A percentile compares a stretch with the other conserved stretches of the same genome.
phyloP scores from a whole-genome alignment of 345 rosid genomes.

The Angophora floribunda region DNA sequence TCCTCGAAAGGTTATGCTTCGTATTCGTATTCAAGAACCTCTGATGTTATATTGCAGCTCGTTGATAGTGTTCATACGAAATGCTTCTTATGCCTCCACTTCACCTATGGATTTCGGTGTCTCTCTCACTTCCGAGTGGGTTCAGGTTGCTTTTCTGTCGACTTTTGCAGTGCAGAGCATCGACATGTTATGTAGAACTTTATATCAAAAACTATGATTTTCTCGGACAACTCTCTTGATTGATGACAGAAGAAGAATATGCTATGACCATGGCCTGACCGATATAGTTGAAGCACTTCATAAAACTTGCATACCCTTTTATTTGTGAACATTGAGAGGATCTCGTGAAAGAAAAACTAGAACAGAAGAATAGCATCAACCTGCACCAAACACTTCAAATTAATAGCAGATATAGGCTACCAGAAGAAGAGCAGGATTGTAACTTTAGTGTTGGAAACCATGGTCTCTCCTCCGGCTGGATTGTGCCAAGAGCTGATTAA shows the following conservation, averaged over 20 bases:
- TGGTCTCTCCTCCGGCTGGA: background rate
- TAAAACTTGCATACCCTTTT: background rate
- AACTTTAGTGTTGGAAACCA: background rate
- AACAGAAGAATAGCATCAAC: background rate
- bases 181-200: background rate
- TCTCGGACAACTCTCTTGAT: background rate
- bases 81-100: background rate
- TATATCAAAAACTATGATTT: background rate
- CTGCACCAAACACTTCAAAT: background rate
- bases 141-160: background rate
- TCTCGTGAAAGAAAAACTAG: background rate
- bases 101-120: background rate
- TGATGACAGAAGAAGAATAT: background rate
- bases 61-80: background rate
- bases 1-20: background rate
- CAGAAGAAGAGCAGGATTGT: background rate
- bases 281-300: background rate
- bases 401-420: background rate
- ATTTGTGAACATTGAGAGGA: background rate
- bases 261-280: background rate
- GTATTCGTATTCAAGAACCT: background rate
- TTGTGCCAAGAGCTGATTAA: background rate
- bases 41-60: accelerated
- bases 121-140: background rate
- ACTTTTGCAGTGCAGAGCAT: background rate